Percentiles rank a stretch among this genome's conserved stretches.
Evolutionary conservation across 192 early-diverging fungal species (phyloP).

Genomic region (Helicostylum pulchrum): DNA sequence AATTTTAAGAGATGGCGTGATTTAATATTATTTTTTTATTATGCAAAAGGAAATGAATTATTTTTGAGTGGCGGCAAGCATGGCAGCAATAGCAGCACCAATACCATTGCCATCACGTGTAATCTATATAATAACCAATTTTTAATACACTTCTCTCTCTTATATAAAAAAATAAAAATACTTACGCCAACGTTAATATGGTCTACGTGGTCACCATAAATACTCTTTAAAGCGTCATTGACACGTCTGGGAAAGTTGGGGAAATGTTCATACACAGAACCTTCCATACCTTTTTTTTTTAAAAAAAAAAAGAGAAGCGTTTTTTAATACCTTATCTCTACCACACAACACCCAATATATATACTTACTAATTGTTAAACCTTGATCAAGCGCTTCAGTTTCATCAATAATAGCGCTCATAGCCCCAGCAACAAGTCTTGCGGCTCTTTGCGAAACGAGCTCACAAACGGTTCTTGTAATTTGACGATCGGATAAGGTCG

Average conservation of each 20-base stretch:
- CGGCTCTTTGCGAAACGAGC: conserved; percentile 79
- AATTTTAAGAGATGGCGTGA: background rate
- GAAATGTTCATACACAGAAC: conserved; percentile 62
- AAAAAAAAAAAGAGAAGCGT: background rate
- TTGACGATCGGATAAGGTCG: conserved; percentile 74
- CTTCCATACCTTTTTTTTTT: conserved; percentile 47
- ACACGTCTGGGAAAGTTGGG: conserved; percentile 44
- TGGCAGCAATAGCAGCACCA: conserved; percentile 68
- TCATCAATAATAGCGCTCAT: conserved; percentile 64
- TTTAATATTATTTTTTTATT: background rate
- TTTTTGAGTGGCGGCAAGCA: conserved; percentile 33
- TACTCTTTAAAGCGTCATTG: conserved; percentile 19
- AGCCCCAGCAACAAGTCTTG: conserved; percentile 71
- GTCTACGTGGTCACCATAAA: conserved; percentile 28
- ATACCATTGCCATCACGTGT: conserved; percentile 68
- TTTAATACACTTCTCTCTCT: background rate
- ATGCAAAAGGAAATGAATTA: background rate
- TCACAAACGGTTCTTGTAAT: conserved; percentile 76
- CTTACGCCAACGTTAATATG: conserved; percentile 36
- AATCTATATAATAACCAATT: background rate
- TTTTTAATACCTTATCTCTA: background rate
- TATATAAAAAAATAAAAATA: conserved; percentile 1
- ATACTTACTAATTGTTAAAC: conserved; percentile 38
- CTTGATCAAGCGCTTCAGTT: conserved; percentile 26
- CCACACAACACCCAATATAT: conserved; percentile 35